Evolutionary conservation across 306 rosid genomes (phyloP), one percentile per base, ranked within the genome.

Genomic region (Herpetospermum pedunculosum): DNA sequence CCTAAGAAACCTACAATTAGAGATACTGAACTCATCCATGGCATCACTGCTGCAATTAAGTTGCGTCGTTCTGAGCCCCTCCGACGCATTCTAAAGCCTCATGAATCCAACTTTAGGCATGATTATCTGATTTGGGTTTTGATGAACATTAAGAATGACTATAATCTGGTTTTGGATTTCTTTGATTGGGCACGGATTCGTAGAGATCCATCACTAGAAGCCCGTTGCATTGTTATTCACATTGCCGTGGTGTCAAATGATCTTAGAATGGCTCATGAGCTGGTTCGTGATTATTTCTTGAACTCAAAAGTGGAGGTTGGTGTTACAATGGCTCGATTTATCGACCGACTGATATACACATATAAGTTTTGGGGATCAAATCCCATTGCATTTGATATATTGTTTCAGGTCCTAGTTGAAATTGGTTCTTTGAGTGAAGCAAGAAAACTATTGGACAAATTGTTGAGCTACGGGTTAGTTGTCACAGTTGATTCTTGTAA

Each of bases 281-380:
- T 92, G 29, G 67, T 92, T 67, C 74, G 18, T 77, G 88, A 85
- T 30, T 90, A 86, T 72, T 92, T 93, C 88, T 65, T 53, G 16
- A 88, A 74, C 68, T 87, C 87, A 3, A 78, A 84, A 68, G 68
- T 81, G 19, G 90, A 84, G 73, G 76, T 62, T 25, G 30, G 59
- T 21, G 72, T 54, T 48, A 72, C 77, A 11, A 81, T 80, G 75
- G 68, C 76, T 70, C 79, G 67, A 37, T 92, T 89, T 83, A 76
- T 76, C 23, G 89, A 88, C 75, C 77, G 83, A 63, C 54, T 92
- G 78, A 89, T 89, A 54, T 89, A 89, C 84, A 92, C 98, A 8
- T 89, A 92, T 46, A 92, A 92, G 83, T 85, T 86, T 15, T 92
- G 94, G 96, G 92, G 92, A 60, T 81, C 90, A 30, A 86, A 88